A percentile compares a stretch with the other conserved stretches of the same genome.
phyloP scores from a whole-genome alignment of 306 rosid species.

The peach (Prunus persica) region Prunus_persica_NCBIv2 NC_034012.1:246001-246500 shows the following conservation, averaged over 20 bases:
- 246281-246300: slow-evolving; percentile 23
- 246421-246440: slow-evolving; percentile 72
- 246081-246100: slow-evolving; percentile 40
- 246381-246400: slow-evolving; percentile 70
- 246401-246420: slow-evolving; percentile 67
- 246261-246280: slow-evolving; percentile 19
- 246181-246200: slow-evolving; percentile 95
- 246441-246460: slow-evolving; percentile 66
- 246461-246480: slow-evolving; percentile 95
- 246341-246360: slow-evolving; percentile 95
- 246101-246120: slow-evolving; percentile 21
- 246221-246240: slow-evolving; percentile 39
- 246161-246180: slow-evolving; percentile 66
- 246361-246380: slow-evolving; percentile 91
- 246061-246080: slow-evolving; percentile 84
- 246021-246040: slow-evolving; percentile 79
- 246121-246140: slow-evolving; percentile 23
- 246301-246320: slow-evolving; percentile 19
- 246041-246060: slow-evolving; percentile 73
- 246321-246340: slow-evolving; percentile 91
- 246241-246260: slow-evolving; percentile 32
- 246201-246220: slow-evolving; percentile 71
- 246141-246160: slow-evolving; percentile 62
- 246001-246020: slow-evolving; percentile 81
- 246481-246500: slow-evolving; percentile 27